phyloP scores from a whole-genome alignment of 139 green algal genomes.

The Trebouxia sp. region DNA sequence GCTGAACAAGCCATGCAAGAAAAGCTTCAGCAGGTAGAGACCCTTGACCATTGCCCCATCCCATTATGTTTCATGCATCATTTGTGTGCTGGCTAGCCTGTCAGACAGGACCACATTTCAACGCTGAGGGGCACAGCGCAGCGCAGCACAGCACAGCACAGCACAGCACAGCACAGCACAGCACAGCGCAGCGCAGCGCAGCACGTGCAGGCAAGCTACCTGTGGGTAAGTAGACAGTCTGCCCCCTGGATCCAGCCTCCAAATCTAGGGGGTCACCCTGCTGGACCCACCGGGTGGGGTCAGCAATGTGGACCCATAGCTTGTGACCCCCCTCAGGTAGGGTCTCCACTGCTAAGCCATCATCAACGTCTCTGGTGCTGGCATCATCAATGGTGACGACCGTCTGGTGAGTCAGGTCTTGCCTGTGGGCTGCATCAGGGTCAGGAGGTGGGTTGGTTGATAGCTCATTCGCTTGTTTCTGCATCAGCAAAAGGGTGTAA shows the following conservation, averaged over 20 bases:
- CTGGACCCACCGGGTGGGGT: constrained; percentile 63
- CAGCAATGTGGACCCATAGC: constrained; percentile 93
- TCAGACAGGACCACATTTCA: no score
- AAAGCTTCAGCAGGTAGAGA: no score
- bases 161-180: not conserved
- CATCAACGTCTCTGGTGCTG: constrained; percentile 82
- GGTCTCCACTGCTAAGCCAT: constrained; percentile 71
- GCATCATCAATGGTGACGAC: constrained; percentile 84
- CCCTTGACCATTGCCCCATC: no score
- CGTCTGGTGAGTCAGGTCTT: constrained; percentile 64
- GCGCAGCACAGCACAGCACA: not conserved
- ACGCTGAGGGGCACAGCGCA: no score
- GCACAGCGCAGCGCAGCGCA: not conserved
- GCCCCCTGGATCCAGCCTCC: constrained; percentile 59
- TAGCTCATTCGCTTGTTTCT: constrained; percentile 51
- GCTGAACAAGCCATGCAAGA: no score
- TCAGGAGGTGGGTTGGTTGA: constrained; percentile 52
- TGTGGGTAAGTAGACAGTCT: constrained; percentile 83
- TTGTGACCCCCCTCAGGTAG: constrained; percentile 49
- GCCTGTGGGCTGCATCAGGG: constrained; percentile 50
- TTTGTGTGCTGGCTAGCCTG: no score
- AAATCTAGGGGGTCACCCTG: constrained; percentile 51
- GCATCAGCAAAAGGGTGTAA: not conserved
- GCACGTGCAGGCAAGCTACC: not conserved
- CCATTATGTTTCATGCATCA: no score